These are phyloP conservation scores for Flueggea neowawraea DNA, from an alignment of 441 rosid species.

Conservation along the genomic window DNA sequence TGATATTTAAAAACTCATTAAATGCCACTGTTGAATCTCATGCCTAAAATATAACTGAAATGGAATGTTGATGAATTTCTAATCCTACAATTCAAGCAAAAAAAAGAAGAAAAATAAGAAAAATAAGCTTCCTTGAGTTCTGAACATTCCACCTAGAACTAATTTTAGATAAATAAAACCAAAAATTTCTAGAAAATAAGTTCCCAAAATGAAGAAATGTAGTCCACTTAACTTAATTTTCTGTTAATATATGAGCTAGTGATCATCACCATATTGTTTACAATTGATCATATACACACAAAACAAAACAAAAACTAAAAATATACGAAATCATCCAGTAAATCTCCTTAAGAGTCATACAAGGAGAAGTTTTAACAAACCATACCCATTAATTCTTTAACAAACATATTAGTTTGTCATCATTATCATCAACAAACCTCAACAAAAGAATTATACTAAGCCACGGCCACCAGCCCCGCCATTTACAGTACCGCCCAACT, in stretches of 20 bases:
- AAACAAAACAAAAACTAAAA: no score
- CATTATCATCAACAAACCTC: constrained; percentile 13
- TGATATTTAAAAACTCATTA: neutral
- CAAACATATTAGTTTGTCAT: neutral
- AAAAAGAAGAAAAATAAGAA: no score
- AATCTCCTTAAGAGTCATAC: neutral
- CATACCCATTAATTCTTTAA: neutral
- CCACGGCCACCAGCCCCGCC: constrained; percentile 11
- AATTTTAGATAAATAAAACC: neutral
- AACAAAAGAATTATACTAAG: constrained; percentile 18
- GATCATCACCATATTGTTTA: no score
- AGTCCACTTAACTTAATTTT: no score
- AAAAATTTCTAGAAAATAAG: neutral
- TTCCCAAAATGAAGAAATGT: no score
- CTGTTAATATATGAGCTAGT: no score
- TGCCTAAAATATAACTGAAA: neutral
- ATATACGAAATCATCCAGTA: neutral
- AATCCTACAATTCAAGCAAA: no score
- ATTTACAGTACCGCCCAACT: constrained; percentile 30
- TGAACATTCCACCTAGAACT: no score
- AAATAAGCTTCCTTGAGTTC: no score
- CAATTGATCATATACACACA: no score
- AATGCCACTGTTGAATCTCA: constrained; percentile 5
- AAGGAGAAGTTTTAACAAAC: neutral
- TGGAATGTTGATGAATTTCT: no score